Conservation (phyloP, 768 basidiomycete genomes). For the Phlegmacium glaucopus region DNA sequence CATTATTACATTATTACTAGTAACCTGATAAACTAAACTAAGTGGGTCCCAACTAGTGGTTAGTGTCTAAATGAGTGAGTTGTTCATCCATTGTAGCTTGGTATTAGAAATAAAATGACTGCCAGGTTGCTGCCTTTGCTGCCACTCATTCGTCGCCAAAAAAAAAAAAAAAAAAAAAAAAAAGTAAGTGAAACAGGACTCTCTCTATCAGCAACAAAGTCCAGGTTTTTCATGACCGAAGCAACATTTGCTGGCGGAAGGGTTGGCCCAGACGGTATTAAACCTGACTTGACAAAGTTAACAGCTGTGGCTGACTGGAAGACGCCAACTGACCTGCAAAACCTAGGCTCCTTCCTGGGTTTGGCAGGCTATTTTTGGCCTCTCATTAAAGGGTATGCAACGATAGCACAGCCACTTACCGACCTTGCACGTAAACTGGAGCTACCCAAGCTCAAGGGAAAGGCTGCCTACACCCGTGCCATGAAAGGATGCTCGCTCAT, state of each 20-base stretch:
- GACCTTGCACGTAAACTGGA: conserved; percentile 20
- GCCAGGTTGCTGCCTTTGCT: too few relatives aligned
- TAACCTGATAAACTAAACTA: too few relatives aligned
- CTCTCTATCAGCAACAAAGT: conserved; percentile 32
- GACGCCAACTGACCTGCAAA: conserved; percentile 18
- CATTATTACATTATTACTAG: too few relatives aligned
- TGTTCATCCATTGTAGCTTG: too few relatives aligned
- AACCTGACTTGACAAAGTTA: conserved; percentile 30
- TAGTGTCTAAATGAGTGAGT: too few relatives aligned
- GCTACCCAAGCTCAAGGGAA: too few relatives aligned
- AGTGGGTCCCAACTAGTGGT: too few relatives aligned
- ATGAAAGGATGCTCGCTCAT: too few relatives aligned
- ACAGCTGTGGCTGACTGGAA: conserved; percentile 30
- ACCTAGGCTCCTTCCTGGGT: conserved; percentile 30
- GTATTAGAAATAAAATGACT: too few relatives aligned
- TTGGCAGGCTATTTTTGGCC: conserved; percentile 28
- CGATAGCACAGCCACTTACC: conserved; percentile 22
- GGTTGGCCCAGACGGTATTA: conserved; percentile 28
- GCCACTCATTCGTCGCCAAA: too few relatives aligned
- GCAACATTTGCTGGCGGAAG: conserved; percentile 29
- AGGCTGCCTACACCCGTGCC: too few relatives aligned
- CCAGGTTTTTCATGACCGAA: conserved; percentile 30
- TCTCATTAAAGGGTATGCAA: conserved; percentile 29
- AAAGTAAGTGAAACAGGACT: conserved; percentile 20
- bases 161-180: too few relatives aligned